phyloP scores from a whole-genome alignment of 805 yeast species.

The Metschnikowia chrysomelidarum region DNA sequence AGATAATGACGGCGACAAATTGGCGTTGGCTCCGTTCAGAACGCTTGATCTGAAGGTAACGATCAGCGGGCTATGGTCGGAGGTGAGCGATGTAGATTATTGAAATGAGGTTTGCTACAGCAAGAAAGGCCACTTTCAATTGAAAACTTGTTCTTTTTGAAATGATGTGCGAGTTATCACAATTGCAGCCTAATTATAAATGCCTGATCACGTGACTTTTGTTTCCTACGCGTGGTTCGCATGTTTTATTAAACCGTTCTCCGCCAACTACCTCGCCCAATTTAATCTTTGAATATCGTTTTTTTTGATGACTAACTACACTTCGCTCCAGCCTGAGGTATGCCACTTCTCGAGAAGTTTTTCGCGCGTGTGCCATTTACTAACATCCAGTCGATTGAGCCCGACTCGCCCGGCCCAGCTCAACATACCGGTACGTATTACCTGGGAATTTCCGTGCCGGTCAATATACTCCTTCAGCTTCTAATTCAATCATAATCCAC shows the following conservation, averaged over 20 bases:
- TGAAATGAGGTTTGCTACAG: neutral
- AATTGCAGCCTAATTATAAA: no score
- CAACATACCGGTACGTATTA: conserved; percentile 6
- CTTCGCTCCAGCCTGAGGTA: conserved; percentile 14
- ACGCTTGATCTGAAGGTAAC: conserved; percentile 7
- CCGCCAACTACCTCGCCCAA: no score
- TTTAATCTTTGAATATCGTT: no score
- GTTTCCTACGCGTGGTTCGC: no score
- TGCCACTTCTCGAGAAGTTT: neutral
- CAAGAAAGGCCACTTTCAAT: no score
- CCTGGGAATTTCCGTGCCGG: no score
- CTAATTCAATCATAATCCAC: no score
- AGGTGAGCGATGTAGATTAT: conserved; percentile 8
- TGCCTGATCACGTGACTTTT: conserved; percentile 4
- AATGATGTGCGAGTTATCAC: no score
- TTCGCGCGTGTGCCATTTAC: conserved; percentile 1
- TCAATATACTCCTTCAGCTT: no score
- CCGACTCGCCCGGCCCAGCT: conserved; percentile 8
- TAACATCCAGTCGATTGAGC: conserved; percentile 10
- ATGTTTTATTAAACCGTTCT: no score
- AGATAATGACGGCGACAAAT: conserved; percentile 1
- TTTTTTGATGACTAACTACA: conserved; percentile 14
- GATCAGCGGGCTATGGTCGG: conserved; percentile 13
- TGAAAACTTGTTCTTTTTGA: no score
- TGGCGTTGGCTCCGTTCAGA: conserved; percentile 8